These are phyloP conservation scores for Echinosophora koreensis DNA, from an alignment of 306 rosid genomes.

Conservation along the genomic window DNA sequence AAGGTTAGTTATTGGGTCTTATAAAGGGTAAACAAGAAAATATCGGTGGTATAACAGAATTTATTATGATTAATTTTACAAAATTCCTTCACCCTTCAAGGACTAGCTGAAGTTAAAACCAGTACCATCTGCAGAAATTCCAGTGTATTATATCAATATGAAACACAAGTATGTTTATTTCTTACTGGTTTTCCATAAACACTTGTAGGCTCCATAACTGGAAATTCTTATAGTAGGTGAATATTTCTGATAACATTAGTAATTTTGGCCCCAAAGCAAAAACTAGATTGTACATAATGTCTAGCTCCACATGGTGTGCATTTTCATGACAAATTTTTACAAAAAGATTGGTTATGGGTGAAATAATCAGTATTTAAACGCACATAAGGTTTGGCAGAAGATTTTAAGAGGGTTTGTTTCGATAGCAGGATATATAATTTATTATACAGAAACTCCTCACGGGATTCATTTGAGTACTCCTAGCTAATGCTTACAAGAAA, in stretches of 20 bases:
- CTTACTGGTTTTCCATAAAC: background rate
- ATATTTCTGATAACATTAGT: background rate
- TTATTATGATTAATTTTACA: constrained; percentile 6
- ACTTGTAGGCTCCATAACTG: background rate
- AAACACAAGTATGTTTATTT: background rate
- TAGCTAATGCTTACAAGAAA: constrained; percentile 1
- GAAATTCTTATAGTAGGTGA: background rate
- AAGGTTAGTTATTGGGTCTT: constrained; percentile 41
- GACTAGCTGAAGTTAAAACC: constrained; percentile 18
- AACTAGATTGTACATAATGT: background rate
- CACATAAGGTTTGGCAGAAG: background rate
- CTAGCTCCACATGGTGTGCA: background rate
- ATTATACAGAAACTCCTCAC: background rate
- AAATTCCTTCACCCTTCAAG: background rate
- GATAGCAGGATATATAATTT: background rate
- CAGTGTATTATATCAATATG: background rate
- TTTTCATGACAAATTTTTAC: background rate
- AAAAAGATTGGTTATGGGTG: background rate
- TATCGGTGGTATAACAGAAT: constrained; percentile 1
- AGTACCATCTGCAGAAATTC: background rate
- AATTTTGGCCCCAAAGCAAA: background rate
- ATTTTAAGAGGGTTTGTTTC: background rate
- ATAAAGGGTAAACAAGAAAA: constrained; percentile 36
- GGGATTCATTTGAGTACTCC: background rate
- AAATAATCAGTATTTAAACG: background rate